A percentile compares a stretch with the other conserved stretches of the same genome.
Conservation (phyloP, 2,329 filamentous ascomycete genomes). For the Phialocephala sp. region DNA sequence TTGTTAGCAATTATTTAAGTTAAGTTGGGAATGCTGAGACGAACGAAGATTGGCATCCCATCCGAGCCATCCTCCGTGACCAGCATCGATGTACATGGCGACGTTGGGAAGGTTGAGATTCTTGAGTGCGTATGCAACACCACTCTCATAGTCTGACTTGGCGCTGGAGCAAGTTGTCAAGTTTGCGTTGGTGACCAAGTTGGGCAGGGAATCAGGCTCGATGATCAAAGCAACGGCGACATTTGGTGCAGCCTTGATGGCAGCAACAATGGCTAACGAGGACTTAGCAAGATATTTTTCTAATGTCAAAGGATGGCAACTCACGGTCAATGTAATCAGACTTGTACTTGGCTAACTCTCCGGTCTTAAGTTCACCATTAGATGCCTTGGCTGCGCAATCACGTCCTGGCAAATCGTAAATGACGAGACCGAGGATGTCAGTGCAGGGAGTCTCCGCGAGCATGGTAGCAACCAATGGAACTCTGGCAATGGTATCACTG, state of each 20-base stretch:
- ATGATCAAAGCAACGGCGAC: slow-evolving; percentile 43
- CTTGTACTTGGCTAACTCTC: slow-evolving; percentile 60
- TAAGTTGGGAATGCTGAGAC: slow-evolving; percentile 4
- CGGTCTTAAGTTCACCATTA: slow-evolving; percentile 61
- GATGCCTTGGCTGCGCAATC: slow-evolving; percentile 63
- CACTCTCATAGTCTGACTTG: slow-evolving; percentile 54
- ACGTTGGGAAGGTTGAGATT: slow-evolving; percentile 61
- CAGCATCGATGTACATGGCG: slow-evolving; percentile 63
- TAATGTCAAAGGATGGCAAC: slow-evolving; percentile 49
- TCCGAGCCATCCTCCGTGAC: slow-evolving; percentile 64
- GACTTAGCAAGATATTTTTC: slow-evolving; percentile 47
- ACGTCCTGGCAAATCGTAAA: slow-evolving; percentile 64
- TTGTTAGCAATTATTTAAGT: slow-evolving; percentile 16
- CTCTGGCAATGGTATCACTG: slow-evolving; percentile 54
- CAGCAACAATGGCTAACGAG: slow-evolving; percentile 46
- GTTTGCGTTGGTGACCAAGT: slow-evolving; percentile 61
- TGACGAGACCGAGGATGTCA: slow-evolving; percentile 53
- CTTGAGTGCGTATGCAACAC: slow-evolving; percentile 57
- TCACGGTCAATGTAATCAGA: slow-evolving; percentile 55
- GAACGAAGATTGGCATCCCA: slow-evolving; percentile 58
- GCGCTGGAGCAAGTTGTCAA: slow-evolving; percentile 56
- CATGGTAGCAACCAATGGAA: slow-evolving; percentile 52
- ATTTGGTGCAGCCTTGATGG: slow-evolving; percentile 33
- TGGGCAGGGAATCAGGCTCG: slow-evolving; percentile 64
- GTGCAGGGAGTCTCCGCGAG: slow-evolving; percentile 54